Evolutionary conservation across 2,329 filamentous ascomycete genomes (phyloP), one percentile per base, ranked within the genome.

Genomic region (Scytalidium lignicola): DNA sequence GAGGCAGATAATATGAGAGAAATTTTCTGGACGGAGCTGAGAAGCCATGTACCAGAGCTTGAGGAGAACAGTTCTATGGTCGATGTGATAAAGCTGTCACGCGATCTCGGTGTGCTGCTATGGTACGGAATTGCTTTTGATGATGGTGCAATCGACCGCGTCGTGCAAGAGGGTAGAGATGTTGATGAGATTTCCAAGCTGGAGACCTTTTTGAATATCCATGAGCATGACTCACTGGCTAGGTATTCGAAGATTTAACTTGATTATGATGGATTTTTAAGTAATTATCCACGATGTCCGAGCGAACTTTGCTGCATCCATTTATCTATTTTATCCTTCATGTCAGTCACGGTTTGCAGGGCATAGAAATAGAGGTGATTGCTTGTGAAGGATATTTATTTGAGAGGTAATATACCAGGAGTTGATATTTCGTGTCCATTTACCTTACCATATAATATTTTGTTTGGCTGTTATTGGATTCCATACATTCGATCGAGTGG

Each of bases 91-190:
- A 60, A 59, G 47, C 54, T 71, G 37, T 73, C 79, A 12, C 72
- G 72, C 68, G 60, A 70, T 61, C 55, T 83, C 17, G 81, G 82
- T 0, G 70, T 85, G 5, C 52, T 85, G 17, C 67, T 85, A 2
- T 85, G 82, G 82, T 73, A 78, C 61, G 82, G 80, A 1, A 80
- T 79, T 58, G 80, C 80, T 2, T 85, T 81, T 63, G 81, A 85
- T 59, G 72, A 79, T 20, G 81, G 82, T 0, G 67, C 63, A 26
- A 72, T 85, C 48, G 70, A 84, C 62, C 71, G 82, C 1, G 79
- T 79, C 15, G 78, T 85, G 1, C 66, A 77, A 50, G 68, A 71
- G 41, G 68, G 65, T 2, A 66, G 66, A 19, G 80, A 85, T 56
- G 65, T 66, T 19, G 67, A 67, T 32, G 81, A 84, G 58, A 59